These are phyloP conservation scores for Talaromyces liani DNA, from an alignment of 495 filamentous ascomycete species.

Conservation along the genomic window DNA sequence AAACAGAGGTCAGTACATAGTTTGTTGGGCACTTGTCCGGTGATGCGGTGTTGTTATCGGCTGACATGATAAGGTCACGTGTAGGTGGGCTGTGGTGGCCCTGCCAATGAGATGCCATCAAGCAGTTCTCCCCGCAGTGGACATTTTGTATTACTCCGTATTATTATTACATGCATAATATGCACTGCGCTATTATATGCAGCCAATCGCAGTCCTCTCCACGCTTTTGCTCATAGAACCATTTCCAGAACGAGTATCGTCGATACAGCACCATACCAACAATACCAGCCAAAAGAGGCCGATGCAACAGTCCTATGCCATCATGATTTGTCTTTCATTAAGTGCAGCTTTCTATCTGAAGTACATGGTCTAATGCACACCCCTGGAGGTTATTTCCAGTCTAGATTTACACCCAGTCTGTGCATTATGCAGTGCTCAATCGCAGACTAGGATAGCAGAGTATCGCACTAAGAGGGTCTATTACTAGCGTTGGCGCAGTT, in stretches of 20 bases:
- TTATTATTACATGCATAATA: neutral
- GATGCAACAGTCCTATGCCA: no score
- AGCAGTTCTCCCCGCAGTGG: neutral
- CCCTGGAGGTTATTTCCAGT: neutral
- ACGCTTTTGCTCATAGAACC: neutral
- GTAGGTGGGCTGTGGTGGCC: neutral
- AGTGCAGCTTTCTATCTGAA: neutral
- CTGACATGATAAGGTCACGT: slow-evolving; percentile 8
- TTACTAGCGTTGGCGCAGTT: slow-evolving; percentile 4
- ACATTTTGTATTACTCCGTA: neutral
- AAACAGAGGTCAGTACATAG: neutral
- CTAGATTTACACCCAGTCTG: neutral
- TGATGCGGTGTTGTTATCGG: slow-evolving; percentile 1
- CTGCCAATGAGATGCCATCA: neutral
- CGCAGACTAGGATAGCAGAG: neutral
- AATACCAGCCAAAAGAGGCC: neutral
- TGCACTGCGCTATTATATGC: neutral
- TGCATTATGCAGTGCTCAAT: neutral
- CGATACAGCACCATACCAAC: neutral
- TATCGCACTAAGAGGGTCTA: neutral
- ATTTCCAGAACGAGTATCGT: neutral
- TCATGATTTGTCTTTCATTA: no score
- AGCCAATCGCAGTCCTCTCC: neutral
- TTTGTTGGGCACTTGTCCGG: neutral
- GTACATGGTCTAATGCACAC: neutral